phyloP scores from a whole-genome alignment of 1,139 yeast species.

The Debaryomycetaceae sp. region DNA sequence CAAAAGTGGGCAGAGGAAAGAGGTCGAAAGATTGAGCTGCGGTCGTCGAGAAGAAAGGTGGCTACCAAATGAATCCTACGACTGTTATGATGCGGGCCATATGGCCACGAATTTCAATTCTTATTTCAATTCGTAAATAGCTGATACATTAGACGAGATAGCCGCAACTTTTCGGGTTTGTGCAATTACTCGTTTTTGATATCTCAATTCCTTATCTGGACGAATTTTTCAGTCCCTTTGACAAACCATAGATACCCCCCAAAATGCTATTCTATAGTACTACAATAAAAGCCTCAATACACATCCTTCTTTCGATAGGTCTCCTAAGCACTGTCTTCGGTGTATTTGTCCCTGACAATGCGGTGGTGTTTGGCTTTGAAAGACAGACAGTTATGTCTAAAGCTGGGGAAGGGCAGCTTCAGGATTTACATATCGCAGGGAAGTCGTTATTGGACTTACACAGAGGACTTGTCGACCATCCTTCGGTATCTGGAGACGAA shows the following conservation, averaged over 20 bases:
- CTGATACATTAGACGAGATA: neutral
- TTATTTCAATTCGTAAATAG: neutral
- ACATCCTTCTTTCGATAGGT: neutral
- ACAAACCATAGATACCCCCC: neutral
- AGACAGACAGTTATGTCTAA: neutral
- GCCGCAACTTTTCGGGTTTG: neutral
- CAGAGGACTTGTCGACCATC: conserved; percentile 29
- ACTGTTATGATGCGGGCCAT: neutral
- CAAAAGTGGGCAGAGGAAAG: conserved; percentile 27
- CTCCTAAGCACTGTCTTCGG: neutral
- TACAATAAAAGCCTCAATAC: neutral
- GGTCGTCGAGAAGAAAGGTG: conserved; percentile 1
- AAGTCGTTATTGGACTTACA: conserved; percentile 18
- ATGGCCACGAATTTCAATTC: neutral
- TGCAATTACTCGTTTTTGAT: neutral
- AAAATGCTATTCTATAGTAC: neutral
- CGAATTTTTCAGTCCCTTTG: neutral
- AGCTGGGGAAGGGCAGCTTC: neutral
- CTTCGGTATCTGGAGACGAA: conserved; percentile 36
- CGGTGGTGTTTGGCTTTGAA: neutral
- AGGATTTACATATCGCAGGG: neutral
- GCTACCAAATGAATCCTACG: neutral
- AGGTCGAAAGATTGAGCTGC: conserved; percentile 10
- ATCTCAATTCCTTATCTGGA: neutral
- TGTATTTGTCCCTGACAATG: neutral